phyloP scores from a whole-genome alignment of 352 stramenopile species.

The Globisporangium cylindrosporum region DNA sequence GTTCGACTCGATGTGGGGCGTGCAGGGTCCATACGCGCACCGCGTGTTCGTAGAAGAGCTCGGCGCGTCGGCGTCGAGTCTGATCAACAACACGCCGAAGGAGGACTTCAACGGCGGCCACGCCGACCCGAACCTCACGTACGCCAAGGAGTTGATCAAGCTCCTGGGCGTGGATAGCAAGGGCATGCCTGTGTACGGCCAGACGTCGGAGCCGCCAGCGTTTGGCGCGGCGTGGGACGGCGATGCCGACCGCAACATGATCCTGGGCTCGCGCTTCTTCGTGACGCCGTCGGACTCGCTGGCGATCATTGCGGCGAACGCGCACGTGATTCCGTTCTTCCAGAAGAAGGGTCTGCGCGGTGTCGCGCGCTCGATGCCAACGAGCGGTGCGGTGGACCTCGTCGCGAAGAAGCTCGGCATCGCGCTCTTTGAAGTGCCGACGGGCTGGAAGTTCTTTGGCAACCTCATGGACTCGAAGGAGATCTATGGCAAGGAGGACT shows the following conservation, averaged over 20 bases:
- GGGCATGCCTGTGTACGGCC: conserved; percentile 72
- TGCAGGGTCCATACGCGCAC: conserved; percentile 95
- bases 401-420: conserved; percentile 95
- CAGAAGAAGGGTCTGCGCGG: conserved; percentile 90
- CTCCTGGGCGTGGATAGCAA: conserved; percentile 93
- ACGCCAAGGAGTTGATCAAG: conserved; percentile 95
- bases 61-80: conserved; percentile 65
- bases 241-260: conserved; percentile 99
- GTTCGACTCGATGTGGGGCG: conserved; percentile 98
- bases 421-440: conserved; percentile 96
- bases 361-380: conserved; percentile 98
- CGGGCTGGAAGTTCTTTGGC: conserved; percentile 99
- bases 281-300: conserved; percentile 98
- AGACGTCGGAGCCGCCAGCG: conserved; percentile 59
- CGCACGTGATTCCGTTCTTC: conserved; percentile 97
- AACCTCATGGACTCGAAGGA: conserved; percentile 99
- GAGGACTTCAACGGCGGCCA: conserved; percentile 97
- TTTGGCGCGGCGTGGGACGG: conserved; percentile 98
- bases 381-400: conserved; percentile 95
- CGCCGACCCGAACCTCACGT: conserved; percentile 99
- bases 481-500: conserved; percentile 95
- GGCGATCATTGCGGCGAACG: conserved; percentile 98
- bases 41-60: conserved; percentile 97
- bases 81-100: conserved; percentile 94
- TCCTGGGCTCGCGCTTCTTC: conserved; percentile 97